Evolutionary conservation across 2,329 filamentous ascomycete species (phyloP).

Genomic region (Diaporthe citriasiana): DNA sequence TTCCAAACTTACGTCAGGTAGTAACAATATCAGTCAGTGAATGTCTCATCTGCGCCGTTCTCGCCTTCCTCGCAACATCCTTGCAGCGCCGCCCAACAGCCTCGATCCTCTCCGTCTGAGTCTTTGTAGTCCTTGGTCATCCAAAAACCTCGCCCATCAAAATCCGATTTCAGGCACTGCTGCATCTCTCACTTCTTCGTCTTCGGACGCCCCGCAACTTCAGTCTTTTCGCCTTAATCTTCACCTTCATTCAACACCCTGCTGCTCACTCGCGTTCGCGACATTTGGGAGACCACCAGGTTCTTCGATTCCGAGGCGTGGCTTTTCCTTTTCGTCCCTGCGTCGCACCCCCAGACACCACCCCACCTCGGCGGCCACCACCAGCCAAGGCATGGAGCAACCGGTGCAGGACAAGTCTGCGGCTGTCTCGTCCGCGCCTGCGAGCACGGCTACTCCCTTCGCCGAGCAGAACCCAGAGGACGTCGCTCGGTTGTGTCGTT

Average conservation of each 20-base stretch:
- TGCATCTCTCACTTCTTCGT: background rate
- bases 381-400: constrained; percentile 31
- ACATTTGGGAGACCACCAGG: background rate
- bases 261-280: background rate
- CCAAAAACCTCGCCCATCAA: background rate
- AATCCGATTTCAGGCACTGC: background rate
- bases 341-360: background rate
- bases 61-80: background rate
- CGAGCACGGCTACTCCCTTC: constrained; percentile 69
- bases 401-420: constrained; percentile 27
- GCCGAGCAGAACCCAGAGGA: constrained; percentile 77
- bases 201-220: background rate
- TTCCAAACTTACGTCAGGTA: background rate
- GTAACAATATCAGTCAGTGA: background rate
- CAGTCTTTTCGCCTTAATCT: background rate
- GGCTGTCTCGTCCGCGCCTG: constrained; percentile 43
- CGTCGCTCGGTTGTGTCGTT: constrained; percentile 74
- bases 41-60: constrained; percentile 7
- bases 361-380: background rate
- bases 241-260: background rate
- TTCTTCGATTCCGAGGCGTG: background rate
- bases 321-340: background rate
- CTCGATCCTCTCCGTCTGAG: background rate
- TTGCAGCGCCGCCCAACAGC: background rate
- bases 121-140: constrained; percentile 1